Percentiles rank a stretch among this genome's conserved stretches.
Conservation (phyloP, 768 basidiomycete species). For the Russula compacta region DNA sequence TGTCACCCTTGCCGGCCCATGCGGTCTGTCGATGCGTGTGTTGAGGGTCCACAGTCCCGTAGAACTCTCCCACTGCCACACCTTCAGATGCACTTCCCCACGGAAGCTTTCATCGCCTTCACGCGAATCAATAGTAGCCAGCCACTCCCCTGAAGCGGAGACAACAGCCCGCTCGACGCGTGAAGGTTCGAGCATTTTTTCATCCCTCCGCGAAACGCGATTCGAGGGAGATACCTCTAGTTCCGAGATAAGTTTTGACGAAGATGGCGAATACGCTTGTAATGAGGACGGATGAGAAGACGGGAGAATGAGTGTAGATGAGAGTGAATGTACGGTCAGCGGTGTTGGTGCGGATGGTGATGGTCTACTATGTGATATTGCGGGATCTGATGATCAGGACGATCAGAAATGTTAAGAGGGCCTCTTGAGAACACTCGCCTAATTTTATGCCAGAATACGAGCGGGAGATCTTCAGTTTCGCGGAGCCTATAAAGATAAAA, state of each 20-base stretch:
- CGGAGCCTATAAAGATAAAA: slow-evolving; percentile 63
- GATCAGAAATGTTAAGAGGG: slow-evolving; percentile 9
- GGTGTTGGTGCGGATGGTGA: slow-evolving; percentile 44
- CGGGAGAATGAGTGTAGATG: slow-evolving; percentile 75
- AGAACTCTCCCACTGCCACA: slow-evolving; percentile 80
- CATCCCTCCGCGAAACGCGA: slow-evolving; percentile 73
- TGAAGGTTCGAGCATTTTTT: slow-evolving; percentile 64
- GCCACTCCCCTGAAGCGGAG: slow-evolving; percentile 70
- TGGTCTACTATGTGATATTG: slow-evolving; percentile 27
- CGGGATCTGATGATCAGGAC: slow-evolving; percentile 27
- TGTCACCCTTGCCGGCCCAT: slow-evolving; percentile 55
- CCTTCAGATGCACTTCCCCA: slow-evolving; percentile 71
- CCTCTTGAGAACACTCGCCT: slow-evolving; percentile 36
- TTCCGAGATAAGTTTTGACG: slow-evolving; percentile 68
- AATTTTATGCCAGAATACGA: slow-evolving; percentile 71
- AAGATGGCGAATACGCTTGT: slow-evolving; percentile 74
- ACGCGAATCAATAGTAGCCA: slow-evolving; percentile 82
- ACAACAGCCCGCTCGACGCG: slow-evolving; percentile 64
- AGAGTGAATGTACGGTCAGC: slow-evolving; percentile 64
- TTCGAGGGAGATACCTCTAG: slow-evolving; percentile 93
- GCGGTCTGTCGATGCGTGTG: slow-evolving; percentile 84
- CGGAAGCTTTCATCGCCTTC: slow-evolving; percentile 56
- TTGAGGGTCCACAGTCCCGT: slow-evolving; percentile 63
- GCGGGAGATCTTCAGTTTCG: slow-evolving; percentile 61
- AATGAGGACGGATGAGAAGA: slow-evolving; percentile 95